A percentile compares a stretch with the other conserved stretches of the same genome.
Conservation (phyloP, 2,329 filamentous ascomycete species). For the Ophiosphaerella narmari region DNA sequence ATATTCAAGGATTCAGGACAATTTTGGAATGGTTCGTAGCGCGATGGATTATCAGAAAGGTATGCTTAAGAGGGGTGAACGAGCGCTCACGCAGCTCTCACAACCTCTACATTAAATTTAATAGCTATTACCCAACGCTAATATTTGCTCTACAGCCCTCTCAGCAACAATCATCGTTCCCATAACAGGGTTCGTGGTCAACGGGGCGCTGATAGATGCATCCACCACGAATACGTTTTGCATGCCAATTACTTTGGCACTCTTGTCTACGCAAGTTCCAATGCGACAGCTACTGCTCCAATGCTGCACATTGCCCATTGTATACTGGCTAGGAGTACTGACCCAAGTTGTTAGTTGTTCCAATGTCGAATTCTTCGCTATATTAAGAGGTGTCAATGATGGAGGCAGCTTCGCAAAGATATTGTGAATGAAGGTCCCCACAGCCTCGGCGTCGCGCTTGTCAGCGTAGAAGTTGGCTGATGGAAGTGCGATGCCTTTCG, state of each 20-base stretch:
- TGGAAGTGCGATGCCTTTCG: conserved; percentile 51
- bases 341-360: conserved; percentile 57
- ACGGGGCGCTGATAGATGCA: conserved; percentile 54
- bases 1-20: not conserved
- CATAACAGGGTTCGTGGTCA: conserved; percentile 61
- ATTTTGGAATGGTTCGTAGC: conserved; percentile 4
- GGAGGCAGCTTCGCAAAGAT: conserved; percentile 55
- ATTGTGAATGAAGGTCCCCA: conserved; percentile 56
- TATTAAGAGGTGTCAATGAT: conserved; percentile 55
- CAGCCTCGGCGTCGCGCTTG: conserved; percentile 53
- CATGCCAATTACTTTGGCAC: conserved; percentile 55
- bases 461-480: conserved; percentile 52
- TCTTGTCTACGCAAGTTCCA: conserved; percentile 55
- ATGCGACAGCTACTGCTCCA: conserved; percentile 60
- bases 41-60: conserved; percentile 6
- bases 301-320: conserved; percentile 57
- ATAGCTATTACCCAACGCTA: conserved; percentile 25
- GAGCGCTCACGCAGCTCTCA: too few species aligned
- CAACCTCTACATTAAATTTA: too few species aligned
- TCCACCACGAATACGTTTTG: conserved; percentile 59
- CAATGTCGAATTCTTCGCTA: conserved; percentile 52
- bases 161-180: conserved; percentile 61
- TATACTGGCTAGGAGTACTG: conserved; percentile 55
- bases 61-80: not conserved
- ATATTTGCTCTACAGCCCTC: conserved; percentile 56